Percentiles rank a stretch among this genome's conserved stretches.
Conservation (phyloP, 208 protist species). For the Crithidia thermophila region DNA sequence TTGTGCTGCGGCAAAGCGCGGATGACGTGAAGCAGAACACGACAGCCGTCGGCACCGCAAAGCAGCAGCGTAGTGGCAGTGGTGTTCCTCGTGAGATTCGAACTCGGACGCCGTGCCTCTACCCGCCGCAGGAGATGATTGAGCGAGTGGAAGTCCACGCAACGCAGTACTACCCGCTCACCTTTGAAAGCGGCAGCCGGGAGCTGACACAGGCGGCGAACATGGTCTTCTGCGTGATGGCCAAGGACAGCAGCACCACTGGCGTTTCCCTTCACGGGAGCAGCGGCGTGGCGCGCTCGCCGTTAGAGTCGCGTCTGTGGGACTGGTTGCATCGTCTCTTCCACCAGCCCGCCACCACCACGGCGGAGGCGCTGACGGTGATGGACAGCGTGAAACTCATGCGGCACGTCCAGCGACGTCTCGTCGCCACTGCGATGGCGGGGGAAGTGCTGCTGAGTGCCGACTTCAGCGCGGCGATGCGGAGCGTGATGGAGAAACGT, state of each 20-base stretch:
- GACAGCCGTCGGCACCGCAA: not conserved
- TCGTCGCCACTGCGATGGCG: not conserved
- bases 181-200: constrained; percentile 14
- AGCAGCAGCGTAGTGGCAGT: not conserved
- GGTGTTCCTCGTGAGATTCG: constrained; percentile 48
- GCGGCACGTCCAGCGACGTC: constrained; percentile 4
- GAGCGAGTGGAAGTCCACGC: constrained; percentile 74
- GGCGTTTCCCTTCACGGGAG: not conserved
- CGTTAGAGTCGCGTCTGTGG: constrained; percentile 53
- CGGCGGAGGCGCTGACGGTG: constrained; percentile 46
- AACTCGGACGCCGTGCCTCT: constrained; percentile 74
- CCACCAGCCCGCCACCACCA: constrained; percentile 29
- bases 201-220: constrained; percentile 18
- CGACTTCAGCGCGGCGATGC: constrained; percentile 56
- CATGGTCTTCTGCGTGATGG: constrained; percentile 30
- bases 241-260: no score
- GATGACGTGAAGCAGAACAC: not conserved
- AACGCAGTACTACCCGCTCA: constrained; percentile 64
- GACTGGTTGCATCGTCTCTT: constrained; percentile 71
- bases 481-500: constrained; percentile 45
- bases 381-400: constrained; percentile 70
- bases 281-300: not conserved
- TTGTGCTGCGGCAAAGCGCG: constrained; percentile 37
- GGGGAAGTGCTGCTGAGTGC: constrained; percentile 43
- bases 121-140: constrained; percentile 66